Conservation (phyloP, 2,329 filamentous ascomycete genomes). For the Microsporum ferrugineum region DNA sequence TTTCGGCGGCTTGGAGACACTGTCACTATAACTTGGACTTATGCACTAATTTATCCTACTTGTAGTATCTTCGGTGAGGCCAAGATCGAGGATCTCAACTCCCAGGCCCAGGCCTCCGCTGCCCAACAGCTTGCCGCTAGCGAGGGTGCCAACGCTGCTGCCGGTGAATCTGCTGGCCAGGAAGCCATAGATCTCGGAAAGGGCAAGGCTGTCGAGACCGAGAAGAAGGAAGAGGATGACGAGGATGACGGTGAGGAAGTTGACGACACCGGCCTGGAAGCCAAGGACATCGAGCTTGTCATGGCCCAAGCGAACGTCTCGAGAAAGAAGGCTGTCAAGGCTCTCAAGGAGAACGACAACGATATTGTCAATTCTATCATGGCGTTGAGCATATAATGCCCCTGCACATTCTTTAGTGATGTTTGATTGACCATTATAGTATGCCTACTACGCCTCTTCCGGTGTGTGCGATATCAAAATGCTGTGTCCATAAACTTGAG, state of each 20-base stretch:
- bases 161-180: constrained; percentile 50
- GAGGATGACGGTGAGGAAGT: constrained; percentile 95
- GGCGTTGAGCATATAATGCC: constrained; percentile 68
- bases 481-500: neutral
- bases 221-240: constrained; percentile 59
- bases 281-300: constrained; percentile 98
- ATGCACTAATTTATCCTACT: neutral
- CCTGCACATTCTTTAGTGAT: neutral
- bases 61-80: constrained; percentile 95
- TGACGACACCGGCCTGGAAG: constrained; percentile 85
- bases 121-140: constrained; percentile 84
- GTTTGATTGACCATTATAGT: neutral
- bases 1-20: neutral
- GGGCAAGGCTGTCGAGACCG: constrained; percentile 54
- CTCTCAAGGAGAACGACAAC: constrained; percentile 92
- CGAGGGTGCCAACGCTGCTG: constrained; percentile 48
- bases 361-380: constrained; percentile 99
- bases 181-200: constrained; percentile 44
- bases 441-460: neutral
- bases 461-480: constrained; percentile 1
- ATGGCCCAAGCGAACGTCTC: constrained; percentile 97
- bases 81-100: constrained; percentile 99
- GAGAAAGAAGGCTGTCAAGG: constrained; percentile 97
- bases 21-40: neutral
- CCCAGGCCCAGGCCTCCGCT: constrained; percentile 88